Evolutionary conservation across 371 early-diverging fungal species (phyloP).

Genomic region (Mortierella sp.): DNA sequence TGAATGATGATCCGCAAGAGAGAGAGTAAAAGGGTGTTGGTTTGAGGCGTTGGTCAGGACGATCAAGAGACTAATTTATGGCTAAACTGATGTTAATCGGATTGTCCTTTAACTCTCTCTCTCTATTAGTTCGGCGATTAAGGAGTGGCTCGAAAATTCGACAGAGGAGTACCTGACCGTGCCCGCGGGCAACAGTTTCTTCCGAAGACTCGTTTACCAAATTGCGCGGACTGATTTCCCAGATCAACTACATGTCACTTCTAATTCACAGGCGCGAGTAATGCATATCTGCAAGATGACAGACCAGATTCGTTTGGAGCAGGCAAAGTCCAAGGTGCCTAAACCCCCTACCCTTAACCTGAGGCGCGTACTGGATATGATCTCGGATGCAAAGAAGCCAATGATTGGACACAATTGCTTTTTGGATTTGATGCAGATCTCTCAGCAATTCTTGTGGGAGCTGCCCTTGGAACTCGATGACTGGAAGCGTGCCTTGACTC

Average conservation of each 20-base stretch:
- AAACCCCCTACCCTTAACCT: slow-evolving; percentile 57
- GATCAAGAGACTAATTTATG: background rate
- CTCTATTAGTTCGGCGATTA: slow-evolving; percentile 5
- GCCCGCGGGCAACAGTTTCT: slow-evolving; percentile 38
- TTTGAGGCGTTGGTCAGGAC: background rate
- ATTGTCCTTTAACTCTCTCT: background rate
- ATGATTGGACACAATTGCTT: slow-evolving; percentile 80
- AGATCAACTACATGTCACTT: slow-evolving; percentile 23
- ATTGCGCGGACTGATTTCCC: slow-evolving; percentile 32
- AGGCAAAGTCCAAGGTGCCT: slow-evolving; percentile 34
- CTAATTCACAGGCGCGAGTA: slow-evolving; percentile 12
- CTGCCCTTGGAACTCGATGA: slow-evolving; percentile 64
- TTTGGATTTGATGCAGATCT: slow-evolving; percentile 72
- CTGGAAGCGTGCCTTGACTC: slow-evolving; percentile 60
- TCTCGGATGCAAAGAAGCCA: slow-evolving; percentile 67
- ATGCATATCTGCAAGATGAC: slow-evolving; percentile 20
- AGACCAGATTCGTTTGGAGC: slow-evolving; percentile 20
- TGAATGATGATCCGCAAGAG: too few species aligned
- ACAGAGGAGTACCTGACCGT: slow-evolving; percentile 22
- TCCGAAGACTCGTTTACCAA: slow-evolving; percentile 38
- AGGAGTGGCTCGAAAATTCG: slow-evolving; percentile 34
- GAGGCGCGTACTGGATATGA: slow-evolving; percentile 72
- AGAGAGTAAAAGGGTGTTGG: too few species aligned
- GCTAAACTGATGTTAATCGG: background rate
- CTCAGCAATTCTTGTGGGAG: slow-evolving; percentile 63